Evolutionary conservation across 805 yeast species (phyloP), one percentile per base, ranked within the genome.

Genomic region (Priceomyces castillae): DNA sequence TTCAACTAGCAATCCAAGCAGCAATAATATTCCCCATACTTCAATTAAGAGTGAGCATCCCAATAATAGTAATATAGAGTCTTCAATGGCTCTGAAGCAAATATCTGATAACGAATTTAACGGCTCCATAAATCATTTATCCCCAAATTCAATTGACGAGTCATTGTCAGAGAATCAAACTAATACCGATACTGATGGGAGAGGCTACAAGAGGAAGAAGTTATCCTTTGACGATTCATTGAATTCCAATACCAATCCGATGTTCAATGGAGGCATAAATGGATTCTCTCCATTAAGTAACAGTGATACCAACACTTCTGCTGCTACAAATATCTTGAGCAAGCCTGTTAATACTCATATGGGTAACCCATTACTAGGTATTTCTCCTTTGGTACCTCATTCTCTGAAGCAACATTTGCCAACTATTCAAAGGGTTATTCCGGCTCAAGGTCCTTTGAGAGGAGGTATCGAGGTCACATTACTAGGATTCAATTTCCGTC

Each of bases 401-500:
- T 26, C 41, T 31, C 40, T 37, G 31, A 34, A 34, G 11, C 44
- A 31, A n/a, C 44, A 40, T 30, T 34, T 57, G 23, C 95, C 95
- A 1, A 59, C 76, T 0, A 83, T 92, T 41, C 92, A 89, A 61
- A 76, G 96, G 46, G 84, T 94, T 9, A 90, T 94, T 45, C 99
- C 99, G 1, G 84, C 95, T 0, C 94, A 87, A 61, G 99, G 99
- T 2, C 96, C 97, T 7, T 78, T 90, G 10, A 77, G 96, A 49
- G 99, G 99, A 51, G 99, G 99, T 14, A 84, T 90, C 34, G 99
- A 94, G 62, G 87, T 94, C 6, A 94, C 99, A 0, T 68, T 94
- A 39, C 70, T 94, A 35, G 99, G 99, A 2, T 76, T 82, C 39
- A 86, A 89, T 46, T 94, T 94, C 73, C 81, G 83, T 42, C 86